Conservation (phyloP, 352 stramenopile genomes). For the Pythium diclinum region DNA sequence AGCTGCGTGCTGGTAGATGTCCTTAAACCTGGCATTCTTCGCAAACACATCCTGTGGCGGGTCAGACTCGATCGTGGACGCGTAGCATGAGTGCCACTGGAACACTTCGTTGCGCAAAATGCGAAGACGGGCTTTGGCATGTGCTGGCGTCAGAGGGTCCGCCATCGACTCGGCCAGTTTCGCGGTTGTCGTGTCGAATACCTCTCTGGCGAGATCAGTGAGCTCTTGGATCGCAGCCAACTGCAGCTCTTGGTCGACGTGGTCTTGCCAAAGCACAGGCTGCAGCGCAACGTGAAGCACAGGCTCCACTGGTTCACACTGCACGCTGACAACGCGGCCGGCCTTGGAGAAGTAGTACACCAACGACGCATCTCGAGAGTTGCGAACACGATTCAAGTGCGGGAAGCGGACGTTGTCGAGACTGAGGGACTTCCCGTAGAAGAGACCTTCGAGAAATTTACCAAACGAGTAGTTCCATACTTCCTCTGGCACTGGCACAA, state of each 20-base stretch:
- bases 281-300: constrained; percentile 82
- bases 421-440: constrained; percentile 77
- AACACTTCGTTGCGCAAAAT: constrained; percentile 79
- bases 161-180: constrained; percentile 78
- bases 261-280: constrained; percentile 77
- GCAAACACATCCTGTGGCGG: constrained; percentile 75
- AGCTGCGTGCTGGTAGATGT: constrained; percentile 78
- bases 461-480: constrained; percentile 87
- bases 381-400: constrained; percentile 48
- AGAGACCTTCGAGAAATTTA: constrained; percentile 83
- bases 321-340: constrained; percentile 71
- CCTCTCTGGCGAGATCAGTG: constrained; percentile 66
- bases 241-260: constrained; percentile 66
- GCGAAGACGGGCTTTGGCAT: constrained; percentile 69
- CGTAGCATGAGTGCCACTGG: constrained; percentile 83
- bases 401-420: constrained; percentile 70
- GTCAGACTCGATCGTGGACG: constrained; percentile 61
- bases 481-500: constrained; percentile 56
- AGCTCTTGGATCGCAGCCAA: constrained; percentile 68
- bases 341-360: constrained; percentile 76
- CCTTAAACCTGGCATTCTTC: constrained; percentile 76
- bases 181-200: constrained; percentile 69
- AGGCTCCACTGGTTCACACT: constrained; percentile 75
- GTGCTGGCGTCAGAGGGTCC: constrained; percentile 62
- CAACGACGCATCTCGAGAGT: constrained; percentile 63